Evolutionary conservation across 306 rosid species (phyloP), one percentile per base, ranked within the genome.

Genomic region (Dryas octopetala): DNA sequence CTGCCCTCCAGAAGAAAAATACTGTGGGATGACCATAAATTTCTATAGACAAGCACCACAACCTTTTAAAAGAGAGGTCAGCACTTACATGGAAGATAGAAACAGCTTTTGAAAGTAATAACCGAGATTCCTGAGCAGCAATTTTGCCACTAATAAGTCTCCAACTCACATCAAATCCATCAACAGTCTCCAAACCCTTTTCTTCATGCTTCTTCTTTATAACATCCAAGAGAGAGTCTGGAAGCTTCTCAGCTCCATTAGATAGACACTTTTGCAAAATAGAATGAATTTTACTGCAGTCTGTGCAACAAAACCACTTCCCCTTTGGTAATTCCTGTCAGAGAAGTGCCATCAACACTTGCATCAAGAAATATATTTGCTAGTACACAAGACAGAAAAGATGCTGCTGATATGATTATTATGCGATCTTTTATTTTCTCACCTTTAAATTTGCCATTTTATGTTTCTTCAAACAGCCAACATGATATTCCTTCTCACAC

Each of bases 401-500:
- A 66, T 10, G 40, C 51, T 13, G 69, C 41, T 73, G 61, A 54
- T 78, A 67, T 53, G 61, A 75, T 51, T 48, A 40, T 59, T 79
- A 50, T 63, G 48, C 50, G 70, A 41, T 65, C 72, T 51, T 54
- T 53, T 68, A 43, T 60, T 55, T 61, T 6, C 76, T 28, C 80
- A 95, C 99, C 99, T 95, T 89, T 68, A 95, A 80, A 85, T 78
- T 89, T 74, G 99, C 93, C 97, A 92, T 95, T 91, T 95, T 95
- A 80, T 90, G 95, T 77, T 90, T 93, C 88, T 96, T 87, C 86
- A 95, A 85, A 82, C 99, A 95, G 84, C 97, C 99, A 66, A 95
- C 93, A 63, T 95, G 99, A 84, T 86, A 95, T 86, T 95, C 97
- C 86, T 92, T 95, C 86, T 95, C 99, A 77, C 99, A 95, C 99